Conservation (phyloP, 495 filamentous ascomycete species). For the Neurospora sp. region DNA sequence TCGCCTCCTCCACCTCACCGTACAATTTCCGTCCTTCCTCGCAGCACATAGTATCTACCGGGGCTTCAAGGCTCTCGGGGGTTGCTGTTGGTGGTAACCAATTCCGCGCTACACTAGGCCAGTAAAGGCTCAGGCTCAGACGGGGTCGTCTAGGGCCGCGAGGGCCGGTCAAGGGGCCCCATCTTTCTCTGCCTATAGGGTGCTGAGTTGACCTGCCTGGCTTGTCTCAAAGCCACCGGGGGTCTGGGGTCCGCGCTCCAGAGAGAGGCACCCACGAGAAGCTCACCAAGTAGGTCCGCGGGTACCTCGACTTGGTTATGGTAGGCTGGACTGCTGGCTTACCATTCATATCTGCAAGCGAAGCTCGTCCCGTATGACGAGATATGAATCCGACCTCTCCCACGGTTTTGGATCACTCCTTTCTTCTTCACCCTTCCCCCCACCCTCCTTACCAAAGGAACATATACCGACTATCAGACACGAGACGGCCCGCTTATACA, state of each 20-base stretch:
- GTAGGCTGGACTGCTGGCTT: not conserved
- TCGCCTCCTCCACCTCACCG: not conserved
- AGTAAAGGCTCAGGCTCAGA: not conserved
- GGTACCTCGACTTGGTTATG: not conserved
- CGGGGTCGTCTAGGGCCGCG: not conserved
- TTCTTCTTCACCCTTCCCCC: slow-evolving; percentile 9
- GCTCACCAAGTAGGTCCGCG: not conserved
- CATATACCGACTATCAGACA: not conserved
- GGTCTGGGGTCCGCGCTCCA: not conserved
- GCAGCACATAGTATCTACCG: not conserved
- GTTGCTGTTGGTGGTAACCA: not conserved
- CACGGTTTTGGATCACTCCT: slow-evolving; percentile 17
- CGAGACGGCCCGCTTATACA: not conserved
- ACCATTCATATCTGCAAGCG: slow-evolving; percentile 4
- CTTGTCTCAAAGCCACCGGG: not conserved
- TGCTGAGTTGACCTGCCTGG: not conserved
- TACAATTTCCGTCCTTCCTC: not conserved
- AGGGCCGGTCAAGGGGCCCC: not conserved
- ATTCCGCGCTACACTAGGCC: not conserved
- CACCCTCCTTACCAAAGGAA: not conserved
- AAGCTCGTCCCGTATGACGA: slow-evolving; percentile 13
- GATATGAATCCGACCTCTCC: slow-evolving; percentile 25
- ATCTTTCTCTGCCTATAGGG: not conserved
- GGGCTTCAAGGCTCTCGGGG: not conserved
- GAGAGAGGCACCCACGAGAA: not conserved